These are phyloP conservation scores for Inonotus obliquus DNA, from an alignment of 1,284 basidiomycete species.

Conservation along the genomic window DNA sequence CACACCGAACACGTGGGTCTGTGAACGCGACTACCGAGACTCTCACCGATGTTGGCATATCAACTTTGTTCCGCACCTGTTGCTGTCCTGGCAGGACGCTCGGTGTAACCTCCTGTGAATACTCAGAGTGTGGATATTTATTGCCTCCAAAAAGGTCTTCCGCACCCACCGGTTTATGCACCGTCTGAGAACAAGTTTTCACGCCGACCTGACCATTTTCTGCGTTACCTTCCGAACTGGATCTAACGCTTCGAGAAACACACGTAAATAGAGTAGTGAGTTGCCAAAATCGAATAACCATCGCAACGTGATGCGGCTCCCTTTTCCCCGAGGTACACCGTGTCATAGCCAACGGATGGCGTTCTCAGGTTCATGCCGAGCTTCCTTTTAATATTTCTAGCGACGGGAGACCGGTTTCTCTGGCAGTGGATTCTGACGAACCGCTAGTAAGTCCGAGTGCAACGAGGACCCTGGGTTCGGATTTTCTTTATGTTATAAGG, in stretches of 20 bases:
- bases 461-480: neutral
- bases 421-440: neutral
- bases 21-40: neutral
- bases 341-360: neutral
- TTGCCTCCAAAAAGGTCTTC: too few species aligned
- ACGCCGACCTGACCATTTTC: too few species aligned
- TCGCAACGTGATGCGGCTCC: neutral
- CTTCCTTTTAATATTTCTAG: neutral
- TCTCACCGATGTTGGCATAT: neutral
- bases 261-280: neutral
- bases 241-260: too few species aligned
- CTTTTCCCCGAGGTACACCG: neutral
- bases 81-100: neutral
- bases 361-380: neutral
- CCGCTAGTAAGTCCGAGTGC: neutral
- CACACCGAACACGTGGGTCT: neutral
- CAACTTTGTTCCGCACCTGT: neutral
- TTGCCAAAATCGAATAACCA: slow-evolving; percentile 1
- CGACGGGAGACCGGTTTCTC: neutral
- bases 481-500: slow-evolving; percentile 1
- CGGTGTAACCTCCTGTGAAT: neutral
- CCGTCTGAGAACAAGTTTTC: too few species aligned
- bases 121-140: neutral
- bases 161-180: too few species aligned
- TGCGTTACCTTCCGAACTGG: too few species aligned